Evolutionary conservation across 306 rosid species (phyloP).

Genomic region (Vachellia collinsii): DNA sequence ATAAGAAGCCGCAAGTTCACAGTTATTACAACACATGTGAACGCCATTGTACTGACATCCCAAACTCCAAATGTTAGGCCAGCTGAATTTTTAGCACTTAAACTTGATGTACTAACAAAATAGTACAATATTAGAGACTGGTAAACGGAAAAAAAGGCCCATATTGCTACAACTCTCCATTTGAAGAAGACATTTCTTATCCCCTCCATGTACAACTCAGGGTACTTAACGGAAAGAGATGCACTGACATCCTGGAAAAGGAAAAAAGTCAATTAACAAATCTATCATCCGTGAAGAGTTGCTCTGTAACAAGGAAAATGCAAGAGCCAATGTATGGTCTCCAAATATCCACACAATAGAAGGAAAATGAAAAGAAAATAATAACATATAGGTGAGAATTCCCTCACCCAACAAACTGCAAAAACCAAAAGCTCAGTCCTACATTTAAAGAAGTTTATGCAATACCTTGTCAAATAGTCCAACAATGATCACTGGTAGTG

Average conservation of each 20-base stretch:
- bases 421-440: neutral
- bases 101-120: conserved; percentile 61
- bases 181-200: conserved; percentile 76
- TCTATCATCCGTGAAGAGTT: neutral
- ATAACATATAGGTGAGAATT: no score
- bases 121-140: conserved; percentile 83
- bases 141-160: conserved; percentile 88
- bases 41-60: conserved; percentile 98
- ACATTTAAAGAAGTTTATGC: conserved; percentile 27
- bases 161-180: conserved; percentile 90
- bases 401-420: neutral
- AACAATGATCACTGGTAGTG: conserved; percentile 78
- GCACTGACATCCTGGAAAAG: conserved; percentile 90
- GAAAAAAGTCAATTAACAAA: conserved; percentile 13
- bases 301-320: neutral
- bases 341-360: conserved; percentile 5
- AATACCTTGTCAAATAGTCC: conserved; percentile 84
- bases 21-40: conserved; percentile 86
- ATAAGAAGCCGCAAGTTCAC: conserved; percentile 79
- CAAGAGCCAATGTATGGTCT: neutral
- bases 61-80: conserved; percentile 87
- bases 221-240: conserved; percentile 90
- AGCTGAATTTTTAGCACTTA: conserved; percentile 60
- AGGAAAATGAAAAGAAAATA: neutral
- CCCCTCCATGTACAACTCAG: conserved; percentile 88